Conservation (phyloP, 2,329 filamentous ascomycete genomes). For the Pseudogymnoascus sp. region DNA sequence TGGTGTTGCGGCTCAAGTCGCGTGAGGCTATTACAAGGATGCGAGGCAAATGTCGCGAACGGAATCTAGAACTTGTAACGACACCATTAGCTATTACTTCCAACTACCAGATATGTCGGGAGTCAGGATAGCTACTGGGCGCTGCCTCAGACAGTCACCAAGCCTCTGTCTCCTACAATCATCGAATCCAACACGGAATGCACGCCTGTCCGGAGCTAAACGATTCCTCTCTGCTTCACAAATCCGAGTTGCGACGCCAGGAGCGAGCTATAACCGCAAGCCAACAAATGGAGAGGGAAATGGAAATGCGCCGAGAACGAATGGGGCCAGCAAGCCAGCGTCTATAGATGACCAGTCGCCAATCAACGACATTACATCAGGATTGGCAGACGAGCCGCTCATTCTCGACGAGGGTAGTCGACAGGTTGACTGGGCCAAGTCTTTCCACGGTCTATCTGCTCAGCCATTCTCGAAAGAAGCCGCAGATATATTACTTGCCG, state of each 20-base stretch:
- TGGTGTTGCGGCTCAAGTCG: constrained; percentile 14
- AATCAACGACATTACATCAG: constrained; percentile 38
- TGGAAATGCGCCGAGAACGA: background rate
- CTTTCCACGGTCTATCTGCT: constrained; percentile 61
- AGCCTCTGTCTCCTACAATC: background rate
- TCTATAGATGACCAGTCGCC: constrained; percentile 40
- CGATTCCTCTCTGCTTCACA: constrained; percentile 18
- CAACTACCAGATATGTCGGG: constrained; percentile 5
- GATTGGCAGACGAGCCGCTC: constrained; percentile 45
- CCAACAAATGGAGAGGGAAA: constrained; percentile 12
- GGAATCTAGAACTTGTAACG: background rate
- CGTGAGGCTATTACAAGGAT: constrained; percentile 8
- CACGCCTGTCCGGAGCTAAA: background rate
- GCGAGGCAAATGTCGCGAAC: background rate
- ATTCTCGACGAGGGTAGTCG: constrained; percentile 40
- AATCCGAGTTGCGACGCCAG: constrained; percentile 21
- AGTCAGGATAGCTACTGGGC: background rate
- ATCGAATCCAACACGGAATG: background rate
- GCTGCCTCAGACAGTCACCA: background rate
- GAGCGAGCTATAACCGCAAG: constrained; percentile 22
- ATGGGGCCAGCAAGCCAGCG: constrained; percentile 42
- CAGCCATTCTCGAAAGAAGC: constrained; percentile 60
- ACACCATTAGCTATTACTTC: background rate
- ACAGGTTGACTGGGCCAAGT: constrained; percentile 67
- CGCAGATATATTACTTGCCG: constrained; percentile 53